These are phyloP conservation scores for Eucalyptus virginea DNA, from an alignment of 345 rosid genomes.

Conservation along the genomic window DNA sequence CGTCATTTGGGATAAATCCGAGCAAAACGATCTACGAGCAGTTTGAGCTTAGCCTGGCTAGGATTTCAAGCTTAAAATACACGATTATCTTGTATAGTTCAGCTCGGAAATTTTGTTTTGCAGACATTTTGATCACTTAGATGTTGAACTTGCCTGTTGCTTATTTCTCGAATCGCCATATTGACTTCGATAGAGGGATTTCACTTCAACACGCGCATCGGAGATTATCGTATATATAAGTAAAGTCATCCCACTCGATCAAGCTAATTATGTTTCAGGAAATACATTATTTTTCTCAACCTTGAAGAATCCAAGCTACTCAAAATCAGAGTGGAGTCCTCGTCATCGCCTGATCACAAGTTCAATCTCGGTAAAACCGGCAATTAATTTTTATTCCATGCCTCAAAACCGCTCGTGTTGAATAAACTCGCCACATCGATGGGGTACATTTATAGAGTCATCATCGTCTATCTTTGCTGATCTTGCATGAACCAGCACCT, in stretches of 20 bases:
- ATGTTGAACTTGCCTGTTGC: background rate
- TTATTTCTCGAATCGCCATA: background rate
- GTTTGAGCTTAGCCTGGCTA: background rate
- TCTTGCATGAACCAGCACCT: no score
- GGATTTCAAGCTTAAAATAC: background rate
- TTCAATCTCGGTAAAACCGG: no score
- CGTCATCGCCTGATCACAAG: no score
- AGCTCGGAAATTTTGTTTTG: background rate
- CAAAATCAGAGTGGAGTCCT: no score
- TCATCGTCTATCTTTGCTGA: no score
- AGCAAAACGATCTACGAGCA: background rate
- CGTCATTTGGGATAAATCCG: background rate
- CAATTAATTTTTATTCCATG: no score
- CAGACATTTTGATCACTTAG: background rate
- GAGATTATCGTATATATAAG: background rate
- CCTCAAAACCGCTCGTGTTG: no score
- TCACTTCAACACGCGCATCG: rapidly evolving
- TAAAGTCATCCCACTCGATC: background rate
- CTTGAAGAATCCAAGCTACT: no score
- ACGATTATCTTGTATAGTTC: background rate
- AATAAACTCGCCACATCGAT: no score
- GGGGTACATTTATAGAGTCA: no score
- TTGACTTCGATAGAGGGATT: background rate
- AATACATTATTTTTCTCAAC: no score
- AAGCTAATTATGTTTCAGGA: background rate